phyloP scores from a whole-genome alignment of 306 rosid genomes.

The Gleditsia sinensis region DNA sequence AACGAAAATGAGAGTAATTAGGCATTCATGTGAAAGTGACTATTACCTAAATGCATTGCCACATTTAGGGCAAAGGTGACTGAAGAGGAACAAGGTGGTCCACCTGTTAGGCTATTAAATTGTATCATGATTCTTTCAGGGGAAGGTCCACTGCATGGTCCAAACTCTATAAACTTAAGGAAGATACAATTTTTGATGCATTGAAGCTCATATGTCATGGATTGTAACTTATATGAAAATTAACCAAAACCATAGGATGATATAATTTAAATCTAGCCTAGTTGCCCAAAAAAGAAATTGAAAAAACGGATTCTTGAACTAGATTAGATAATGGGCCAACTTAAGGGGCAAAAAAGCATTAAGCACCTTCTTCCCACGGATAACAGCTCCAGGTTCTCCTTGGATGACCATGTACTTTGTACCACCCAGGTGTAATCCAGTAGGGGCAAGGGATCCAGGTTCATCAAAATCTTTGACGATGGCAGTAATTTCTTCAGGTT shows the following conservation, averaged over 20 bases:
- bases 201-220: no score
- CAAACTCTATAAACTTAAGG: no score
- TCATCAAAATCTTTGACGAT: slow-evolving; percentile 55
- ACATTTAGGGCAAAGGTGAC: no score
- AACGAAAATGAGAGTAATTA: neutral
- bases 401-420: slow-evolving; percentile 66
- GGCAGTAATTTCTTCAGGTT: slow-evolving; percentile 49
- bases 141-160: no score
- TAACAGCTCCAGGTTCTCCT: slow-evolving; percentile 60
- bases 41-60: neutral
- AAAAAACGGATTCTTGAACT: neutral
- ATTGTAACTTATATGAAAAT: neutral
- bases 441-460: slow-evolving; percentile 62
- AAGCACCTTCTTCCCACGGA: slow-evolving; percentile 65
- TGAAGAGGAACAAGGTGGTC: neutral
- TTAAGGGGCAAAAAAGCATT: neutral
- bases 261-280: neutral
- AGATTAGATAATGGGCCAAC: no score
- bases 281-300: slow-evolving; percentile 2
- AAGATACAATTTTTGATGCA: no score
- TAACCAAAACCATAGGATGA: neutral
- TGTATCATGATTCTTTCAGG: no score
- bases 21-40: neutral
- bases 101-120: no score
- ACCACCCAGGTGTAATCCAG: slow-evolving; percentile 59